Evolutionary conservation across 2,329 filamentous ascomycete genomes (phyloP), one percentile per base, ranked within the genome.

Genomic region (Arthrobotrys sphaeroides): DNA sequence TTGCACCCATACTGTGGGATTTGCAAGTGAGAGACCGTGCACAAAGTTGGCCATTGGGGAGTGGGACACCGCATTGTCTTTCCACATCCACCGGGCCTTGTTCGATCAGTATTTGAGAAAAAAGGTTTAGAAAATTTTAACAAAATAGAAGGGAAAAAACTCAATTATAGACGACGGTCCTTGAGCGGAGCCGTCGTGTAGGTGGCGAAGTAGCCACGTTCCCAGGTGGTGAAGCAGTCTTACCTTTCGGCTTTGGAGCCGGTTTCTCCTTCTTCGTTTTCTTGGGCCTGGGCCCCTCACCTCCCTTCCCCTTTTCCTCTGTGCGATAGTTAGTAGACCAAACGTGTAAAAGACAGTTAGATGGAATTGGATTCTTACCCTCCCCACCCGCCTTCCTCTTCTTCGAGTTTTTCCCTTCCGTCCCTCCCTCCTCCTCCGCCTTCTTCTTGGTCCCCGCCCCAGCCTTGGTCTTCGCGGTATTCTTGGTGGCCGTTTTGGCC

Each of bases 1-100:
- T 97, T 3, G 94, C 91, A 9, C 94, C 93, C 94, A 97, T 97
- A n/a, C 88, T 90, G 78, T 97, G 94, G 74, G 91, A 94, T 83
- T 97, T 97, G 85, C 94, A 97, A 0, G 94, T 97, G 72, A 97
- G 84, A 2, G 92, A 96, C 67, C 94, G 86, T 9, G 94, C 94
- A 82, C 94, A 97, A 65, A 91, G 91, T 74, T 92, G 91, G 0
- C 93, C 93, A 80, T 96, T 96, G 0, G 91, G 88, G 67, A 97
- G 85, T 20, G 90, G 86, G 38, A 97, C 94, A 86, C 94, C 94
- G 80, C 94, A 97, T 83, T 97, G 94, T 80, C 91, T 89, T 84
- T 97, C 94, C 18, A 97, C 94, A 83, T 97, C 94, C 42, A 97
- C 94, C 1, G 94, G 94, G 0, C 93, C 88, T 74, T 74, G 1